Conservation (phyloP, 192 early-diverging fungal genomes). For the Coemansia furcata region DNA sequence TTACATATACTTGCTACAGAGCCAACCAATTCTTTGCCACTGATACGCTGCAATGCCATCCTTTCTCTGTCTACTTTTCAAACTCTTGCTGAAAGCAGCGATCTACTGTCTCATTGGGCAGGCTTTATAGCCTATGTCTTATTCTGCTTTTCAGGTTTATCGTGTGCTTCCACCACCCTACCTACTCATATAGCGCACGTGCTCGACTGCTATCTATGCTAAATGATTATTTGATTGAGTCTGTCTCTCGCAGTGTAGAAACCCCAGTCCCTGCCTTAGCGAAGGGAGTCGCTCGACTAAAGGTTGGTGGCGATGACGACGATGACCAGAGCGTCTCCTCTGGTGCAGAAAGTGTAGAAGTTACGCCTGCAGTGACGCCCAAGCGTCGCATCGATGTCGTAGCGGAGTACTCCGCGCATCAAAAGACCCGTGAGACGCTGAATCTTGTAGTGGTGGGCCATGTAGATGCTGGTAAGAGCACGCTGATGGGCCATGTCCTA, state of each 20-base stretch:
- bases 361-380: slow-evolving; percentile 16
- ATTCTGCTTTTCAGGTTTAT: neutral
- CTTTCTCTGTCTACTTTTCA: neutral
- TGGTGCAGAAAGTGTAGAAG: neutral
- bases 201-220: slow-evolving; percentile 10
- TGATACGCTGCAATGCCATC: neutral
- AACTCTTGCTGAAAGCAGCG: neutral
- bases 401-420: slow-evolving; percentile 38
- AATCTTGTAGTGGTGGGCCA: slow-evolving; percentile 93
- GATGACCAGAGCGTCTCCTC: slow-evolving; percentile 30
- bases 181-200: slow-evolving; percentile 2
- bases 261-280: neutral
- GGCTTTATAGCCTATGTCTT: neutral
- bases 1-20: neutral
- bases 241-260: slow-evolving; percentile 7
- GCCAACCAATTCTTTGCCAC: neutral
- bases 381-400: slow-evolving; percentile 35
- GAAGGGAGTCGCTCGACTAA: slow-evolving; percentile 33
- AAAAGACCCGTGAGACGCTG: slow-evolving; percentile 61
- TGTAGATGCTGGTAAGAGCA: slow-evolving; percentile 97
- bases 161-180: neutral
- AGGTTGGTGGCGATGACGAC: slow-evolving; percentile 15
- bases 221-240: slow-evolving; percentile 4
- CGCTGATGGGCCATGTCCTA: slow-evolving; percentile 94
- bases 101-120: neutral